Conservation (phyloP, 768 basidiomycete species). For the Tulasnella sp. region DNA sequence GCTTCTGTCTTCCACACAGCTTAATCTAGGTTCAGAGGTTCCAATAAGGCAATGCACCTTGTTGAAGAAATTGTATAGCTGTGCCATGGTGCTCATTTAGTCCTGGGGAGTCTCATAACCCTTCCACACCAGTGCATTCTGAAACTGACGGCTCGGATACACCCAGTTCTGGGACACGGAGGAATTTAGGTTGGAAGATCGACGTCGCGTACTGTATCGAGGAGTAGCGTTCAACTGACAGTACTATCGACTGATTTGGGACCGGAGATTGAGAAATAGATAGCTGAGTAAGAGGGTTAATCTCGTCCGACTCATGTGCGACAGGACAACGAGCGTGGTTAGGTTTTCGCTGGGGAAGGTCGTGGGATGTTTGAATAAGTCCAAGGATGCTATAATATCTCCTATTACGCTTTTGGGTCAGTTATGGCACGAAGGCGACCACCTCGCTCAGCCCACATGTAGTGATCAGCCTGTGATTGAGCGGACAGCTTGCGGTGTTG, state of each 20-base stretch:
- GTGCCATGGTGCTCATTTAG: conserved; percentile 90
- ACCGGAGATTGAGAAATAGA: conserved; percentile 56
- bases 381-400: background rate
- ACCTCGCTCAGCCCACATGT: too few species aligned
- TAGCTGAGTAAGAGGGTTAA: conserved; percentile 76
- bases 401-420: too few species aligned
- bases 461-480: too few species aligned
- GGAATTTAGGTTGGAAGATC: background rate
- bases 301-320: conserved; percentile 17
- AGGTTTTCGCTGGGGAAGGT: background rate
- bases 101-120: conserved; percentile 96
- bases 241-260: conserved; percentile 41
- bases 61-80: conserved; percentile 96
- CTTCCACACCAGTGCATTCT: conserved; percentile 90
- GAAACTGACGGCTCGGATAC: conserved; percentile 95
- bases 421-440: too few species aligned
- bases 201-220: conserved; percentile 61
- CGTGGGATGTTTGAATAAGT: background rate
- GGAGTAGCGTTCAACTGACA: conserved; percentile 70
- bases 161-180: conserved; percentile 52
- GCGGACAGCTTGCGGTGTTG: too few species aligned
- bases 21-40: too few species aligned
- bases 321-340: background rate
- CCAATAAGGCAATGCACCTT: too few species aligned
- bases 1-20: too few species aligned